Evolutionary conservation across 2,329 filamentous ascomycete species (phyloP), one percentile per base, ranked within the genome.

Genomic region (Colletotrichum karsti): DNA sequence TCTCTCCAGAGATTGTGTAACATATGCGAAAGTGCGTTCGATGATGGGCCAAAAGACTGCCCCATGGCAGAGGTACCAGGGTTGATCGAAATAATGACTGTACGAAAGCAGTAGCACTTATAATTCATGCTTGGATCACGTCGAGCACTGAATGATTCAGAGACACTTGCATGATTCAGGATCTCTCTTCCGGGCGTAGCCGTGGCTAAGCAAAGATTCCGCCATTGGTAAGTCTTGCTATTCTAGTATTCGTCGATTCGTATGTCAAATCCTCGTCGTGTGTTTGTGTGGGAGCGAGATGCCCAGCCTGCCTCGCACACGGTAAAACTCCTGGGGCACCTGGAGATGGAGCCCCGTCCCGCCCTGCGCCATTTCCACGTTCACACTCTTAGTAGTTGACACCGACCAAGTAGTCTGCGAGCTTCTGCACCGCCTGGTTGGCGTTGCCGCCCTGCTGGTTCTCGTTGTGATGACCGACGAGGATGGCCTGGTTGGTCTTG

Each of bases 401-500:
- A 75, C 89, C 87, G 79, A 93, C 90, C 71, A 97, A 89, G 85
- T 98, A 98, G 81, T 97, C 93, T 76, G 89, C 94, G 71, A 99
- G 88, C 75, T 90, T 86, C 85, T 95, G 93, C 73, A 97, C 92
- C 55, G 92, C 93, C 78, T 88, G 88, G 75, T 91, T 91, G 71
- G 93, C 91, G 79, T 92, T 91, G 78, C 93, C 91, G 58, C 92
- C 93, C 79, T 92, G 86, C 73, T 91, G 84, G 70, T 80, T 79
- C 80, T 97, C 93, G 73, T 86, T 87, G 87, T 98, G 94, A 85
- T 97, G 94, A 74, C 90, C 92, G 79, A 99, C 83, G 78, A 99
- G 89, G 79, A 98, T 91, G 74, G 94, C 93, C 83, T 97, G 92
- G 77, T 87, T 91, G 76, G 95, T 97, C 87, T 97, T 97, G 82